A percentile compares a stretch with the other conserved stretches of the same genome.
Evolutionary conservation across 148 eudicot species (phyloP).

Genomic region (Diospyros lotus): DNA sequence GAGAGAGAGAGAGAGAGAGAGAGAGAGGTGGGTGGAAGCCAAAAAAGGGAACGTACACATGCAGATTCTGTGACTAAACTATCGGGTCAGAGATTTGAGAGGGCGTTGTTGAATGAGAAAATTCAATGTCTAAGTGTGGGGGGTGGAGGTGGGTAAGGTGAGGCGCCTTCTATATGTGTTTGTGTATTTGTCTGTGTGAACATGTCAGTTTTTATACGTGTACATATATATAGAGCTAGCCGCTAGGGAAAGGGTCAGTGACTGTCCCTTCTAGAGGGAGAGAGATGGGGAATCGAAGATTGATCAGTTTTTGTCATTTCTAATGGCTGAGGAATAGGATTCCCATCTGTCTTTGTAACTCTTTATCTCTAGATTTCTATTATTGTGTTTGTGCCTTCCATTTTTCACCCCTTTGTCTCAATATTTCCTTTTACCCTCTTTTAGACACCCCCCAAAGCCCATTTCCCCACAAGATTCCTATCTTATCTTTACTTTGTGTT

Average conservation of each 20-base stretch:
- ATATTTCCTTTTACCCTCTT: too few relatives aligned
- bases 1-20: not conserved
- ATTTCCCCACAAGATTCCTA: too few relatives aligned
- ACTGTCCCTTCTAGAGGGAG: not conserved
- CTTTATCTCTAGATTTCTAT: not conserved
- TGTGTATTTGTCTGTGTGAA: not conserved
- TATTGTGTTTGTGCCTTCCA: not conserved
- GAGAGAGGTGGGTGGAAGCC: slow-evolving; percentile 2
- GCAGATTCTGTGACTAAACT: slow-evolving; percentile 47
- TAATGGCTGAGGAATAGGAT: slow-evolving; percentile 34
- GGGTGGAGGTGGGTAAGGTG: not conserved
- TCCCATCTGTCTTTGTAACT: not conserved
- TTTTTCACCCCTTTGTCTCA: too few relatives aligned
- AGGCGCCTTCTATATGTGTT: not conserved
- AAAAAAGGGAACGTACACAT: slow-evolving; percentile 29
- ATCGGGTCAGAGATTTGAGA: slow-evolving; percentile 40
- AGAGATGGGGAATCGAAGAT: not conserved
- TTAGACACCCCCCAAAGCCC: too few relatives aligned
- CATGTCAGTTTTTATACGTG: not conserved
- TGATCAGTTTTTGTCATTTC: slow-evolving; percentile 20
- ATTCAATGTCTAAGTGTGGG: slow-evolving; percentile 19
- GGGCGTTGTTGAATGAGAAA: slow-evolving; percentile 22
- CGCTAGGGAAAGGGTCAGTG: not conserved
- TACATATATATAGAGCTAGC: not conserved
- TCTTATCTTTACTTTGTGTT: too few relatives aligned